Conservation (phyloP, 2,329 filamentous ascomycete genomes). For the Shiraia bambusicola region DNA sequence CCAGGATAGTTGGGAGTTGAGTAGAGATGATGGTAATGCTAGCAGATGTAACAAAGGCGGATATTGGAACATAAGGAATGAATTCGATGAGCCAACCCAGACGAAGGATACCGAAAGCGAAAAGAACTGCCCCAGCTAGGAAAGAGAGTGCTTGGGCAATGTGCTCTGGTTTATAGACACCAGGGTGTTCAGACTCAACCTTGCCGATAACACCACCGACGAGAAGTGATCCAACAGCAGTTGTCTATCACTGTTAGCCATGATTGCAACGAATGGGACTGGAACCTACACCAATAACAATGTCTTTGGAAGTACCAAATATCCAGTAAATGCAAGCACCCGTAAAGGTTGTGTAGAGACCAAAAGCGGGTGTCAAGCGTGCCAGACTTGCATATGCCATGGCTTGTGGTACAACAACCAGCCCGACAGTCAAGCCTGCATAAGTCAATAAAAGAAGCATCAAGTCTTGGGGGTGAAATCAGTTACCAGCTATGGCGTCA, state of each 20-base stretch:
- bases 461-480: too few species aligned
- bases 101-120: constrained; percentile 74
- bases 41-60: constrained; percentile 95
- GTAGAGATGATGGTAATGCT: constrained; percentile 84
- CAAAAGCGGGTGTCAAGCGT: constrained; percentile 73
- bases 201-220: constrained; percentile 75
- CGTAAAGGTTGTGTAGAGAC: constrained; percentile 92
- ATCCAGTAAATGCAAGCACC: constrained; percentile 94
- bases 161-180: constrained; percentile 59
- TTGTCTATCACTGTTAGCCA: constrained; percentile 59
- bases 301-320: constrained; percentile 96
- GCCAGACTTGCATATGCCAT: constrained; percentile 93
- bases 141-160: constrained; percentile 79
- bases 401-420: constrained; percentile 85
- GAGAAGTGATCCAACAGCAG: constrained; percentile 90
- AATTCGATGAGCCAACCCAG: constrained; percentile 90
- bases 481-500: constrained; percentile 34
- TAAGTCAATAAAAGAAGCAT: neutral
- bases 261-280: too few species aligned
- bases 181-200: constrained; percentile 59
- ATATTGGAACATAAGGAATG: constrained; percentile 86
- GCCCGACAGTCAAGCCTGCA: constrained; percentile 61
- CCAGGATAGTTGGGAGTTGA: constrained; percentile 78
- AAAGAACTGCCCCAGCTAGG: constrained; percentile 74
- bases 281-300: constrained; percentile 79